phyloP scores from a whole-genome alignment of 129 eudicot genomes.

The Ambrosia artemisiifolia region DNA sequence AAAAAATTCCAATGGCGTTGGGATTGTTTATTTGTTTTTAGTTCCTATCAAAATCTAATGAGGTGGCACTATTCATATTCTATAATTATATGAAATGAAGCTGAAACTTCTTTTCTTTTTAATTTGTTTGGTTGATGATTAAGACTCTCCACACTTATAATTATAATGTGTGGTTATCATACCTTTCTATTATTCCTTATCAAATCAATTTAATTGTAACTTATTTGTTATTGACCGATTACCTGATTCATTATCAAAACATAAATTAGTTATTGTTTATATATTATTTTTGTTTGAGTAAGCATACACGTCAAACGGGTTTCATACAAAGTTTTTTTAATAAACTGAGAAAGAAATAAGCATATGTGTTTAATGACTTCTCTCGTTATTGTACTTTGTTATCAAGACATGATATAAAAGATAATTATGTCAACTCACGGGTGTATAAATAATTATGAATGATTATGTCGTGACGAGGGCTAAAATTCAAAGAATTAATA shows the following conservation, averaged over 20 bases:
- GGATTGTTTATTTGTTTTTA: constrained; percentile 26
- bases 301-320: constrained; percentile 15
- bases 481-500: constrained; percentile 12
- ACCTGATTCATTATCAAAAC: not conserved
- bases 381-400: not conserved
- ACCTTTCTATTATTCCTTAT: not conserved
- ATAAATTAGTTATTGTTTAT: not conserved
- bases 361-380: constrained; percentile 10
- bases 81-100: constrained; percentile 16
- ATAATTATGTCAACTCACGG: constrained; percentile 13
- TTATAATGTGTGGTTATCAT: constrained; percentile 3
- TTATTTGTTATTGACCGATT: not conserved
- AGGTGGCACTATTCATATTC: constrained; percentile 26
- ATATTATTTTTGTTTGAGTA: constrained; percentile 18
- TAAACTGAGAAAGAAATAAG: not conserved
- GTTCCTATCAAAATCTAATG: constrained; percentile 25
- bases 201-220: not conserved
- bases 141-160: constrained; percentile 17
- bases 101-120: constrained; percentile 12
- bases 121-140: constrained; percentile 24
- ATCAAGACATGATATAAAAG: constrained; percentile 14
- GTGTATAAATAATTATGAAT: constrained; percentile 2
- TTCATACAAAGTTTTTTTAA: not conserved
- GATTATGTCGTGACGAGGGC: constrained; percentile 16
- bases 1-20: constrained; percentile 15